Conservation (phyloP, 2,329 filamentous ascomycete genomes). For the Fusarium bactridioides region DNA sequence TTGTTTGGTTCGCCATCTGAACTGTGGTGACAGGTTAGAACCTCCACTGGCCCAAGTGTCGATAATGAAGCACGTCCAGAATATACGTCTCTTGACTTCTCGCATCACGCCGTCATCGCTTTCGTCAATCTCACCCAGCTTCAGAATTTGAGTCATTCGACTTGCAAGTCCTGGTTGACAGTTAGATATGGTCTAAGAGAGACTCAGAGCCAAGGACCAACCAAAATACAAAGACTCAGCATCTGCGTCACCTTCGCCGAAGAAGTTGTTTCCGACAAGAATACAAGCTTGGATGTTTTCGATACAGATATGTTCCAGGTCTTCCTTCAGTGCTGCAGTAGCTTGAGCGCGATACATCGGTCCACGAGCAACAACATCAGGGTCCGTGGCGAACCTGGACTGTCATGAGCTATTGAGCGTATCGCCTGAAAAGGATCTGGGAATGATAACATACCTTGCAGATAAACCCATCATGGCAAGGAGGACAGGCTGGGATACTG, state of each 20-base stretch:
- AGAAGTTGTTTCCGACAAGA: slow-evolving; percentile 44
- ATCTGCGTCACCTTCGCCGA: slow-evolving; percentile 42
- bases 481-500: slow-evolving; percentile 21
- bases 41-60: slow-evolving; percentile 48
- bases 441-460: slow-evolving; percentile 12
- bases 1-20: slow-evolving; percentile 24
- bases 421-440: not conserved
- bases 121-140: slow-evolving; percentile 30
- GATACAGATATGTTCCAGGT: slow-evolving; percentile 44
- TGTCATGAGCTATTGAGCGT: not conserved
- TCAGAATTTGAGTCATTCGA: slow-evolving; percentile 47
- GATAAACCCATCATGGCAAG: slow-evolving; percentile 35
- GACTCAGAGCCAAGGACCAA: not conserved
- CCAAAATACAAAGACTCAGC: slow-evolving; percentile 47
- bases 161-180: slow-evolving; percentile 37
- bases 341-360: slow-evolving; percentile 24
- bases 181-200: not conserved
- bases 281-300: slow-evolving; percentile 48
- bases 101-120: slow-evolving; percentile 37
- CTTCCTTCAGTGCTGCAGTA: slow-evolving; percentile 38
- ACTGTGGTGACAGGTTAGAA: slow-evolving; percentile 40
- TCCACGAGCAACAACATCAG: slow-evolving; percentile 24
- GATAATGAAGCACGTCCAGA: slow-evolving; percentile 47
- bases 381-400: slow-evolving; percentile 13
- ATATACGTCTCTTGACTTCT: slow-evolving; percentile 45